phyloP scores from a whole-genome alignment of 1,284 basidiomycete genomes.

The Ceratobasidium sp. region DNA sequence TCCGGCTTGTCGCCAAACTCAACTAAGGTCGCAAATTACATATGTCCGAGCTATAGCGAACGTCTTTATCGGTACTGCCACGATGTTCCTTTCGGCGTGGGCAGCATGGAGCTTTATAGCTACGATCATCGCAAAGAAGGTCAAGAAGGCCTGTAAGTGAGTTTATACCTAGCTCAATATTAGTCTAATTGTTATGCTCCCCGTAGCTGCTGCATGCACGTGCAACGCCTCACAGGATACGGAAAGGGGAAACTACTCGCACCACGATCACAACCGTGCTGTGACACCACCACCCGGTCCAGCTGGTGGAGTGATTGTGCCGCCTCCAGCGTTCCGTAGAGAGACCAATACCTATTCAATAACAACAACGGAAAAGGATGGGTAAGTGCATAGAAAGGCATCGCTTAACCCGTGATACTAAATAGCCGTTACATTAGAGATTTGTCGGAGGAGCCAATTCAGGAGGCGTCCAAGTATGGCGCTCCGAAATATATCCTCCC shows the following conservation, averaged over 20 bases:
- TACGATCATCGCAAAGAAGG: not conserved
- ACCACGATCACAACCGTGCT: too few species aligned
- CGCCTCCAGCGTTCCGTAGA: too few species aligned
- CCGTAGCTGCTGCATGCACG: not conserved
- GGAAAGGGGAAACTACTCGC: not conserved
- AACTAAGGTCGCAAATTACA: slow-evolving; percentile 24
- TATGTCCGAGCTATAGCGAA: slow-evolving; percentile 23
- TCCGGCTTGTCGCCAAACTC: slow-evolving; percentile 1
- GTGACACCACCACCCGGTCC: too few species aligned
- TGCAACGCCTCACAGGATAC: not conserved
- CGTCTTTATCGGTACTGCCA: slow-evolving; percentile 26
- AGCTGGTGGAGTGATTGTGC: too few species aligned
- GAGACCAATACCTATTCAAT: too few species aligned
- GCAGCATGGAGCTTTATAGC: not conserved
- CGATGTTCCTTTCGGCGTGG: slow-evolving; percentile 30
- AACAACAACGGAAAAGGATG: too few species aligned
- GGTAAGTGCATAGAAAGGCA: too few species aligned
- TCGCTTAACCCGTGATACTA: too few species aligned
- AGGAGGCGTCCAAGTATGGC: too few species aligned
- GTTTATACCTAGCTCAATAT: not conserved
- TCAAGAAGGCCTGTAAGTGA: slow-evolving; percentile 17
- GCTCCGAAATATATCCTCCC: too few species aligned
- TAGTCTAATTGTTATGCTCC: not conserved
- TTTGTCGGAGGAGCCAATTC: too few species aligned
- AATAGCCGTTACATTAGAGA: too few species aligned